Conservation (phyloP, 208 protist genomes). For the Trypanosoma vivax region DNA sequence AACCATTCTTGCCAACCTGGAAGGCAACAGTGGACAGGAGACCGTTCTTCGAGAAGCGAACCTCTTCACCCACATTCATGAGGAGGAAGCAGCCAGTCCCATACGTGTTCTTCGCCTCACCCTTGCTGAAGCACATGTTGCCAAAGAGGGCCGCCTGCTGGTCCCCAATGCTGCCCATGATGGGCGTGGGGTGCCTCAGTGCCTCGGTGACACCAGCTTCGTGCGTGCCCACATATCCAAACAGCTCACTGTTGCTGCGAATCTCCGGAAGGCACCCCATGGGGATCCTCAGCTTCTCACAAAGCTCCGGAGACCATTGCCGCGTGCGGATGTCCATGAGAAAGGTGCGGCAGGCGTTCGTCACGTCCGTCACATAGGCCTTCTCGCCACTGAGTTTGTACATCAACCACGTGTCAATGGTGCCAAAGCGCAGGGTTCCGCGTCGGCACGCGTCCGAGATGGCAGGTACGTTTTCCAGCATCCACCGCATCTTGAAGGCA, state of each 20-base stretch:
- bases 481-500: constrained; percentile 95
- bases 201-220: constrained; percentile 27
- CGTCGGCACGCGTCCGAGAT: constrained; percentile 70
- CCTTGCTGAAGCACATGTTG: constrained; percentile 88
- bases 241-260: constrained; percentile 73
- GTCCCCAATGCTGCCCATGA: constrained; percentile 93
- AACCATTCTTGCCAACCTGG: constrained; percentile 67
- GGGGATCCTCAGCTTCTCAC: constrained; percentile 76
- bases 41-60: constrained; percentile 83
- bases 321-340: constrained; percentile 95
- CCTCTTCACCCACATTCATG: constrained; percentile 91
- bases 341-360: constrained; percentile 97
- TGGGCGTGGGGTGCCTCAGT: constrained; percentile 31
- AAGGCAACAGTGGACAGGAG: constrained; percentile 95
- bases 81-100: constrained; percentile 98
- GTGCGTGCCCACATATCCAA: constrained; percentile 28
- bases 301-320: constrained; percentile 91
- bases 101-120: constrained; percentile 96
- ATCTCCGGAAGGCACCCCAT: constrained; percentile 88
- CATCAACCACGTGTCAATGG: constrained; percentile 97
- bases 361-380: constrained; percentile 93
- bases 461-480: constrained; percentile 91
- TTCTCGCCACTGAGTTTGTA: constrained; percentile 89
- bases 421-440: constrained; percentile 89
- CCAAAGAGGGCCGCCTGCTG: constrained; percentile 97